Evolutionary conservation across 2,329 filamentous ascomycete genomes (phyloP), one percentile per base, ranked within the genome.

Genomic region (Paradendryphiella salina): DNA sequence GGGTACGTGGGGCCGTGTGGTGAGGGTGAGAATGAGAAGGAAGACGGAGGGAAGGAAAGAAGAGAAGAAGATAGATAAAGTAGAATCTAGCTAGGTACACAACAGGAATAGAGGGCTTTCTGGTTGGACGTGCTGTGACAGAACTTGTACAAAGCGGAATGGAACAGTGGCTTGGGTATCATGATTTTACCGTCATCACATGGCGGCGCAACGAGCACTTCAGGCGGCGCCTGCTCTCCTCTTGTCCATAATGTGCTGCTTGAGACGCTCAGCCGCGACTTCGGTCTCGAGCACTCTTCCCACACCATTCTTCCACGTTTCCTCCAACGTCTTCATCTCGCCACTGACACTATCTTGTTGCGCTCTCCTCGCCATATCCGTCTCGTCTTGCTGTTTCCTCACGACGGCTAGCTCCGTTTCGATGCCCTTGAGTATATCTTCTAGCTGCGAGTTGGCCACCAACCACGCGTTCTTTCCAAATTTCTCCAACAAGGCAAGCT

Each of bases 401-500:
- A 82, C 76, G 32, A 78, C 80, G 11, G 84, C 85, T 41, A 97
- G 78, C 64, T 96, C 90, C 36, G 79, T 79, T 79, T 97, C 93
- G 20, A 95, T 67, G 10, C 73, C 73, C 42, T 81, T 80, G 43
- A 95, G 74, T 34, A 90, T 82, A 35, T 84, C 83, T 75, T 96
- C 93, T 15, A 91, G 73, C 60, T 89, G 85, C 63, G 86, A 84
- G 73, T 99, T 99, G 5, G 84, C 84, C 7, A 96, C 82, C 47
- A 99, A 79, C 93, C 94, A 97, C 8, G 90, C 87, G 72, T 96
- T 96, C 75, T 90, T 90, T 60, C 93, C 94, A 73, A 86, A 86
- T 42, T 80, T 80, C 64, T 94, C 89, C 15, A 96, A 82, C n/a
- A 96, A 80, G 1, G 79, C 77, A 14, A 96, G 82, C 73, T 86